Evolutionary conservation across 805 yeast genomes (phyloP), one percentile per base, ranked within the genome.

Genomic region (Wickerhamomyces tratensis): DNA sequence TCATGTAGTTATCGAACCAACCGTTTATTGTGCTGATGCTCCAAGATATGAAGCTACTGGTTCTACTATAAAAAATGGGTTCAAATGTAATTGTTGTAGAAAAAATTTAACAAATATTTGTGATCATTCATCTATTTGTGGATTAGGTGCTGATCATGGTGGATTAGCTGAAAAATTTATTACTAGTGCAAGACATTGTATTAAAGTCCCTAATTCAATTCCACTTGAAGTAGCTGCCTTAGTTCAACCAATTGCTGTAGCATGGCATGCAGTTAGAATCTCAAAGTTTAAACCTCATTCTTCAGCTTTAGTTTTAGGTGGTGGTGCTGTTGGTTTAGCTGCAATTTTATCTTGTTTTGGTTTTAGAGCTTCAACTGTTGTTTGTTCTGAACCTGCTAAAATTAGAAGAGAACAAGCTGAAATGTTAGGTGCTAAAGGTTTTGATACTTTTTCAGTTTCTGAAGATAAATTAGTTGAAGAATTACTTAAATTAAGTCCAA

Each of bases 1-100:
- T 53, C 71, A 72, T 38, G 86, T 81, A 31, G 79, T 74, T 20
- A 72, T 79, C 25, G 85, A 79, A 50, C 79, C 83, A 7, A 69
- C 79, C 1, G 76, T 77, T 33, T 76, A 76, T 35, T 81, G 85
- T 57, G 55, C 54, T 30, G 81, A 76, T 52, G 59, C 67, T 35
- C 48, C 54, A 37, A 57, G 74, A 37, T 71, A 65, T 59, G 63
- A 63, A 12, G 53, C 62, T 9, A 47, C 43, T 7, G 46, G 56
- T 27, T 9, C 5, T 12, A 11, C n/a, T 6, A 2, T 31, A 8
- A 31, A 31, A 31, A 7, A 2, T 31, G 49, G 52, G 26, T 49
- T 47, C 7, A 50, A 49, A 42, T 79, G 85, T 56, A 61, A 58
- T 7, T 72, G 74, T 35, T 79, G 85, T 53, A 44, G 56, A 39